Conservation (phyloP, 257 asterid genomes). For the Gentiana straminea region DNA sequence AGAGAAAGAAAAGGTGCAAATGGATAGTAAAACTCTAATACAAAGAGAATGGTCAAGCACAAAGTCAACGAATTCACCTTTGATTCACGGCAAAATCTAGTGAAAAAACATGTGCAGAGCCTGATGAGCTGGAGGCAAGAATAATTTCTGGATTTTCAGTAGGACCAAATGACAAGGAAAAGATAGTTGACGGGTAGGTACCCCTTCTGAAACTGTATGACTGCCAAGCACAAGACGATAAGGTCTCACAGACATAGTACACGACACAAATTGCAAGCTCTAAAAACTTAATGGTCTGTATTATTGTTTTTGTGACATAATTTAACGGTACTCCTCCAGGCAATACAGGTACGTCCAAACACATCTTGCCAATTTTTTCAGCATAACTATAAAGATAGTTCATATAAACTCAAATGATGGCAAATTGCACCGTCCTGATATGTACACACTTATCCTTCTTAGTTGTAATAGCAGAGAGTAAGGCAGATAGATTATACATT, state of each 20-base stretch:
- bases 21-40: background rate
- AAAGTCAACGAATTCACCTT: conserved; percentile 30
- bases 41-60: background rate
- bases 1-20: background rate
- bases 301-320: no score
- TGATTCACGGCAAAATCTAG: conserved; percentile 50
- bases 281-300: background rate
- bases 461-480: background rate
- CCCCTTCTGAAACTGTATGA: conserved; percentile 98
- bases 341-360: no score
- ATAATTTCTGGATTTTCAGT: conserved; percentile 79
- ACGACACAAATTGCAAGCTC: background rate
- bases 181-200: conserved; percentile 65
- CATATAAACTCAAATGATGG: background rate
- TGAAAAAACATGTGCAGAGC: conserved; percentile 71
- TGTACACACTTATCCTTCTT: background rate
- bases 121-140: conserved; percentile 90
- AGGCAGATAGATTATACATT: no score
- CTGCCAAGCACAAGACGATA: conserved; percentile 34
- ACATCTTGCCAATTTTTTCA: no score
- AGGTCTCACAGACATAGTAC: conserved; percentile 17
- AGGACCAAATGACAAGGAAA: conserved; percentile 84
- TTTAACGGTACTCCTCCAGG: no score
- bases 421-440: background rate
- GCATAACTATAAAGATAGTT: no score